Evolutionary conservation across 148 eudicot genomes (phyloP).

Genomic region (Nepenthes gracilis): DNA sequence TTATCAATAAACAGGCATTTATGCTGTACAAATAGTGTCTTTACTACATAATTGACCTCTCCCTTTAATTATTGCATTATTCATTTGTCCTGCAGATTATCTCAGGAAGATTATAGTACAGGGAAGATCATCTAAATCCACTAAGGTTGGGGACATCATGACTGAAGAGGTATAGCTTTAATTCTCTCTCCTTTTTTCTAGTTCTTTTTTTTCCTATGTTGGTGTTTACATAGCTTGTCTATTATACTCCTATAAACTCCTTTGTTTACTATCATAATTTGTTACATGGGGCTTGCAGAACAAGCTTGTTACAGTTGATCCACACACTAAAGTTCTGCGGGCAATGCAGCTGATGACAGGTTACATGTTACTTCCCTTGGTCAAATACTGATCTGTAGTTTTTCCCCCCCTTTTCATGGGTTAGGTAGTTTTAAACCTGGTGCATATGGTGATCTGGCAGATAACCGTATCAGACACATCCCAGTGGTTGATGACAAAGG

Average conservation of each 20-base stretch:
- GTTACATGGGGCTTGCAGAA: constrained; percentile 41
- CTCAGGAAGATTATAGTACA: constrained; percentile 99
- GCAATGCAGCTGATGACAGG: constrained; percentile 99
- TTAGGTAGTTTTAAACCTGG: background rate
- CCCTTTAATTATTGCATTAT: background rate
- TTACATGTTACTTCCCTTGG: constrained; percentile 5
- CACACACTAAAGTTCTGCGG: constrained; percentile 74
- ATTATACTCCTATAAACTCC: too few species aligned
- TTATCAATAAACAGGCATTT: too few species aligned
- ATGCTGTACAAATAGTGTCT: too few species aligned
- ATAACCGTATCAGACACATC: constrained; percentile 95
- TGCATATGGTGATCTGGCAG: constrained; percentile 25
- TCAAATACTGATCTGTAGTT: background rate
- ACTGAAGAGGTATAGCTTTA: constrained; percentile 74
- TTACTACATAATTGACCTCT: background rate
- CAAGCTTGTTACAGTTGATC: constrained; percentile 88
- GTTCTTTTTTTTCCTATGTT: background rate
- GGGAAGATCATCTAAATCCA: constrained; percentile 96
- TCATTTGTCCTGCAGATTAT: constrained; percentile 52
- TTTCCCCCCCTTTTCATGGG: background rate
- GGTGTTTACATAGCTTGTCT: background rate
- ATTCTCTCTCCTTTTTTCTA: background rate
- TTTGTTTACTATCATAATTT: too few species aligned
- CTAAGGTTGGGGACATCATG: constrained; percentile 99
- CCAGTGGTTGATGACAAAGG: constrained; percentile 60